phyloP scores from a whole-genome alignment of 495 filamentous ascomycete genomes.

The Penicillium cataractarum region DNA sequence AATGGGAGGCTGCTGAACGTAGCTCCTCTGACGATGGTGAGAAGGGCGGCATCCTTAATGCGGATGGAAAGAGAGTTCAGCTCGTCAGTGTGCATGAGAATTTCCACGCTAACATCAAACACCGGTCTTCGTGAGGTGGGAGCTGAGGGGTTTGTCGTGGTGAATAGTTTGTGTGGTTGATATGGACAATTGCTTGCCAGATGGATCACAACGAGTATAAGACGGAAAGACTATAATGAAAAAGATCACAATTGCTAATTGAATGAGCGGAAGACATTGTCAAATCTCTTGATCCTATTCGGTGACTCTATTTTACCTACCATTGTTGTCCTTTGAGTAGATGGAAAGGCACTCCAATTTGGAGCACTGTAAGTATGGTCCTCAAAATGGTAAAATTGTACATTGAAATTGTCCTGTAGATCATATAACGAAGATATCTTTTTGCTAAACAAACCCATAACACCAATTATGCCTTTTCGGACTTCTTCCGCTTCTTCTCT shows the following conservation, averaged over 20 bases:
- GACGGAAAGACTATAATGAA: background rate
- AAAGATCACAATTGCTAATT: background rate
- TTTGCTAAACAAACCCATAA: conserved; percentile 24
- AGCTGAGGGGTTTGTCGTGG: background rate
- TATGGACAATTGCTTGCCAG: background rate
- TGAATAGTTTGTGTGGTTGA: background rate
- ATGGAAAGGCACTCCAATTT: background rate
- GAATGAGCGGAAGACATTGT: background rate
- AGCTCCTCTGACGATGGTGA: conserved; percentile 22
- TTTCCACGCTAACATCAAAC: conserved; percentile 27
- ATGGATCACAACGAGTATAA: background rate
- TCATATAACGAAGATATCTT: conserved; percentile 30
- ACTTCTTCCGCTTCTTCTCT: conserved; percentile 50
- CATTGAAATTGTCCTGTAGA: conserved; percentile 25
- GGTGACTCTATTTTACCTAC: background rate
- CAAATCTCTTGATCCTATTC: background rate
- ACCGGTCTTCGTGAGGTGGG: conserved; percentile 10
- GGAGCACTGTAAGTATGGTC: background rate
- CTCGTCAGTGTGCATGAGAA: conserved; percentile 30
- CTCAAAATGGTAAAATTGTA: conserved; percentile 18
- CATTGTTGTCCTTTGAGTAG: background rate
- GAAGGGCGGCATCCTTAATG: conserved; percentile 17
- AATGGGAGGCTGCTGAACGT: conserved; percentile 31
- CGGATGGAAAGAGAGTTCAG: conserved; percentile 24
- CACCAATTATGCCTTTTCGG: conserved; percentile 41